A percentile compares a stretch with the other conserved stretches of the same genome.
Conservation (phyloP, 202 grass and related monocot species). For the Schoenoplectus triqueter region DNA sequence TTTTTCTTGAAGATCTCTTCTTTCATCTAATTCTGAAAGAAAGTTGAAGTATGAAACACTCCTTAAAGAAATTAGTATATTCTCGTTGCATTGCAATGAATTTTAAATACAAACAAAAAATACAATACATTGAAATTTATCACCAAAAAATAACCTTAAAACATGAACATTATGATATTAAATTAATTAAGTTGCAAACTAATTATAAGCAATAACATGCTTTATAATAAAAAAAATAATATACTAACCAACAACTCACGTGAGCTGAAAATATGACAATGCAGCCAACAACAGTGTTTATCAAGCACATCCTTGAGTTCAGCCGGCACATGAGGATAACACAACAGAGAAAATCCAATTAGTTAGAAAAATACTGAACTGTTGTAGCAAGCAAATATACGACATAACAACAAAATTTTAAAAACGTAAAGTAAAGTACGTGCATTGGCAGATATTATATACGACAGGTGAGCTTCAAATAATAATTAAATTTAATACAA, state of each 20-base stretch:
- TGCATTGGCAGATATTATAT: not conserved
- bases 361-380: slow-evolving; percentile 16
- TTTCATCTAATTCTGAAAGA: no score
- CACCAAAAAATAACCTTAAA: no score
- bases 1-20: no score
- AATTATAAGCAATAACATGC: not conserved
- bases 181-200: no score
- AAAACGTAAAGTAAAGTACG: not conserved
- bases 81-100: no score
- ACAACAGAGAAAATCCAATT: not conserved
- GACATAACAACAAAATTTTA: not conserved
- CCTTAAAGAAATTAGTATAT: no score
- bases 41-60: no score
- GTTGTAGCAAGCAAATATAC: not conserved
- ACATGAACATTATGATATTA: no score
- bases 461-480: not conserved
- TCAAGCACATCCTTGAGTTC: slow-evolving; percentile 97
- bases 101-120: no score
- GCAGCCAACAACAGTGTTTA: slow-evolving; percentile 83
- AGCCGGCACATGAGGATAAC: slow-evolving; percentile 64
- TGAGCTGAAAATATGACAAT: slow-evolving; percentile 89
- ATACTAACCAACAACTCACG: slow-evolving; percentile 50
- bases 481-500: slow-evolving; percentile 3
- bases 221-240: slow-evolving; percentile 33
- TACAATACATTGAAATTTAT: no score